A percentile compares a stretch with the other conserved stretches of the same genome.
Evolutionary conservation across 2,329 filamentous ascomycete species (phyloP).

Genomic region (Colletotrichum destructivum): DNA sequence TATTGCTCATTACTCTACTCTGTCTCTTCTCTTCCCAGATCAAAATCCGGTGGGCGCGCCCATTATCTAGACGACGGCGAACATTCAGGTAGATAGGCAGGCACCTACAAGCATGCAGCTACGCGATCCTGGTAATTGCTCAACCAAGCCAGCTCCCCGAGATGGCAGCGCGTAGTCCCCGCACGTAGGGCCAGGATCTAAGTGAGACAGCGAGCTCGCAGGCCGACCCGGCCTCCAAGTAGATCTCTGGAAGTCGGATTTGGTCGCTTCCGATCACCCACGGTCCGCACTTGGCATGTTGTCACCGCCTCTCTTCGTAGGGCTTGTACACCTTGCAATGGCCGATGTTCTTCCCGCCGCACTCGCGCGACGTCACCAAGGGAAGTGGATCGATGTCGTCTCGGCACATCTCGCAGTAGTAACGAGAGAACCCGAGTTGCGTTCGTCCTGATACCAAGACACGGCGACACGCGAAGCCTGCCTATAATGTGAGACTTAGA

Average conservation of each 20-base stretch:
- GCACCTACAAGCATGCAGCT: neutral
- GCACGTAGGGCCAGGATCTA: neutral
- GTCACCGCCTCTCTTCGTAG: neutral
- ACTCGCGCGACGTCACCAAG: constrained; percentile 16
- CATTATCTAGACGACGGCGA: neutral
- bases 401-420: neutral
- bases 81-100: neutral
- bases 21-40: neutral
- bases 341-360: neutral
- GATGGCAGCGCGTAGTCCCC: neutral
- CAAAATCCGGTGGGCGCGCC: neutral
- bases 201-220: constrained; percentile 18
- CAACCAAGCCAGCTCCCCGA: neutral
- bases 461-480: neutral
- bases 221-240: constrained; percentile 2
- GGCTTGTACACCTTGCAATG: neutral
- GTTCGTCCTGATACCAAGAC: neutral
- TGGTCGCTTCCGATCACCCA: constrained; percentile 8
- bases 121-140: neutral
- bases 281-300: neutral
- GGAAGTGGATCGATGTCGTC: neutral
- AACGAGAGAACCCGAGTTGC: neutral
- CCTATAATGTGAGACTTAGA: neutral
- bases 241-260: constrained; percentile 17
- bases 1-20: neutral